A percentile compares a stretch with the other conserved stretches of the same genome.
phyloP scores from a whole-genome alignment of 2,329 filamentous ascomycete genomes.

The Xylariales sp. region DNA sequence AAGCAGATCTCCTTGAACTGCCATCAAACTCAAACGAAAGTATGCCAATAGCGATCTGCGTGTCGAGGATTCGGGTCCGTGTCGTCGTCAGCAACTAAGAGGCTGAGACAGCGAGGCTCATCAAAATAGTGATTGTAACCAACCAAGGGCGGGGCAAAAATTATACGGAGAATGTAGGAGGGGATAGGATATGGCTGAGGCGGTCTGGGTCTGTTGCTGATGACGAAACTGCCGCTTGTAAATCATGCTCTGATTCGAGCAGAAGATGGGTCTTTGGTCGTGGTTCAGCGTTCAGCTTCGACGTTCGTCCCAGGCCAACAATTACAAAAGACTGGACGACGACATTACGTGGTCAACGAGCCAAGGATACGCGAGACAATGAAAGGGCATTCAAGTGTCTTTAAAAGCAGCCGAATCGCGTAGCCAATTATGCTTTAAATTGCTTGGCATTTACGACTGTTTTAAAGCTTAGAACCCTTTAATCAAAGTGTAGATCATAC shows the following conservation, averaged over 20 bases:
- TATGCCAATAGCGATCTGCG: too few relatives aligned
- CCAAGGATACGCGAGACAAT: too few relatives aligned
- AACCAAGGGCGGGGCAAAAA: slow-evolving; percentile 5
- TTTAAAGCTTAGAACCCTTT: slow-evolving; percentile 2
- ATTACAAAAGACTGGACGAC: too few relatives aligned
- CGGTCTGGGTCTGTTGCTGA: not conserved
- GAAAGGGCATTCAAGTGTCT: slow-evolving; percentile 1
- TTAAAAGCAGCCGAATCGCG: not conserved
- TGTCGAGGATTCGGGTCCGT: too few relatives aligned
- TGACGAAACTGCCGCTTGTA: not conserved
- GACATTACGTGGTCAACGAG: too few relatives aligned
- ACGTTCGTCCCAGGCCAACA: too few relatives aligned
- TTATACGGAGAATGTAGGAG: not conserved
- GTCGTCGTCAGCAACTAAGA: slow-evolving; percentile 8
- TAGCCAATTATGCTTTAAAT: slow-evolving; percentile 7
- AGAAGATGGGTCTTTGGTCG: too few relatives aligned
- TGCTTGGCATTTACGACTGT: slow-evolving; percentile 7
- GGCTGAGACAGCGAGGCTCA: slow-evolving; percentile 4
- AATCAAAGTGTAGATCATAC: slow-evolving; percentile 6
- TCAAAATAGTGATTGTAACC: slow-evolving; percentile 7
- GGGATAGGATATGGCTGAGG: not conserved
- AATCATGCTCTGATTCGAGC: not conserved
- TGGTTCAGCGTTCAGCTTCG: too few relatives aligned
- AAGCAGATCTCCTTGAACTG: not conserved
- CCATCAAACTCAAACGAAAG: not conserved